Evolutionary conservation across 2,329 filamentous ascomycete species (phyloP).

Genomic region (Sporothrix mexicana): DNA sequence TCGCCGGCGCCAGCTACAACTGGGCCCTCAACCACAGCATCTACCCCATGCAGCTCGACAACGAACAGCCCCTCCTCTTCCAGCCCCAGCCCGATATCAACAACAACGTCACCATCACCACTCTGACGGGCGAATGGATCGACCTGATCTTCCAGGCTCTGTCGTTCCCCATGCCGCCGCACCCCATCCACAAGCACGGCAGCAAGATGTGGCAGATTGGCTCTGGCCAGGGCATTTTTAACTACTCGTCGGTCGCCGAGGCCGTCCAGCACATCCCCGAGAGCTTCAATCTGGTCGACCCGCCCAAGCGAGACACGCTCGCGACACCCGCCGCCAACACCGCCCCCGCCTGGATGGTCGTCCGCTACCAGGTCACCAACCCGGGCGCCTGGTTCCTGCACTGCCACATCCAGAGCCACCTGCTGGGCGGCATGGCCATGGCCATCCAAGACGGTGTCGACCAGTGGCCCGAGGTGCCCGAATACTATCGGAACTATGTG

Average conservation of each 20-base stretch:
- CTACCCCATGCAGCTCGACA: constrained; percentile 48
- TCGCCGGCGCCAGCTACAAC: constrained; percentile 53
- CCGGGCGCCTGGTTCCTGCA: constrained; percentile 62
- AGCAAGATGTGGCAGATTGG: constrained; percentile 66
- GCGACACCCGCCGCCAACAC: constrained; percentile 46
- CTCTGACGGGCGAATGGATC: constrained; percentile 57
- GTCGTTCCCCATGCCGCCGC: constrained; percentile 56
- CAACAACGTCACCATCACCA: constrained; percentile 57
- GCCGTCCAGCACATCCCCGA: constrained; percentile 54
- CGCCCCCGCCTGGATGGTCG: constrained; percentile 53
- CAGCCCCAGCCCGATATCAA: constrained; percentile 44
- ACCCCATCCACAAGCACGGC: constrained; percentile 69
- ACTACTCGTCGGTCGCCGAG: constrained; percentile 59
- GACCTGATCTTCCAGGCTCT: constrained; percentile 59
- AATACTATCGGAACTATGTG: constrained; percentile 13
- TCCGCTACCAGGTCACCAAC: constrained; percentile 59
- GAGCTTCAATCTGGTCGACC: constrained; percentile 62
- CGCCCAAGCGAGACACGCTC: constrained; percentile 59
- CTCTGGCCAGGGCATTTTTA: constrained; percentile 55
- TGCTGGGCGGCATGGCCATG: constrained; percentile 61
- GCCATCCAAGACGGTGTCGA: constrained; percentile 57
- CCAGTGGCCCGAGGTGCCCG: constrained; percentile 50
- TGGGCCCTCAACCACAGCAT: constrained; percentile 61
- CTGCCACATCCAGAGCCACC: constrained; percentile 61
- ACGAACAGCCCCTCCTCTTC: constrained; percentile 54